These are phyloP conservation scores for Acacia crassicarpa DNA, from an alignment of 306 rosid species.

Conservation along the genomic window DNA sequence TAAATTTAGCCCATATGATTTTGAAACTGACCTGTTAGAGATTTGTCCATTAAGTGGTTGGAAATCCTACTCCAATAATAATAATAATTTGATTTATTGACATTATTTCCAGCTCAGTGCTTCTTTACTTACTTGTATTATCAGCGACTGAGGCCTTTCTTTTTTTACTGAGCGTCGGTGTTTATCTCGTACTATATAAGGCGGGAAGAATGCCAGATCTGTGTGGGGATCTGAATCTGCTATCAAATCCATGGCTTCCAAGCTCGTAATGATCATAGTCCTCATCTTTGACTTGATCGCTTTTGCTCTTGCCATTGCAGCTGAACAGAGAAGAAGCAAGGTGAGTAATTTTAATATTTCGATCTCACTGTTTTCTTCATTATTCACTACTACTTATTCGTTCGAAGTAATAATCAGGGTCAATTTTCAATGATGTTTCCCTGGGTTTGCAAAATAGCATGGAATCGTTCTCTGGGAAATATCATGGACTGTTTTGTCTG, in stretches of 20 bases:
- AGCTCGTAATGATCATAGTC: conserved; percentile 64
- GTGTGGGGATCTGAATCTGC: conserved; percentile 32
- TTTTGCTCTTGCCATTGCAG: conserved; percentile 90
- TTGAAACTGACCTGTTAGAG: background rate
- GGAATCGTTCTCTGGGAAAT: background rate
- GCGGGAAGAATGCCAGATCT: conserved; percentile 40
- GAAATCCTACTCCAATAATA: background rate
- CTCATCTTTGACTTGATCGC: conserved; percentile 74
- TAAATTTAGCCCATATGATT: background rate
- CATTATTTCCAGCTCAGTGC: background rate
- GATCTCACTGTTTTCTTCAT: conserved; percentile 1
- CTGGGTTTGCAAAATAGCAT: conserved; percentile 24
- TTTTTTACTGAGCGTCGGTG: background rate
- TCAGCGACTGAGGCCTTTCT: background rate
- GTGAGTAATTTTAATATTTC: conserved; percentile 46
- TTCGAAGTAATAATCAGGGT: conserved; percentile 1
- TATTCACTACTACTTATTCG: background rate
- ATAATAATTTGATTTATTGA: background rate
- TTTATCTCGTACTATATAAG: background rate
- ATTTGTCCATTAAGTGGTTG: background rate
- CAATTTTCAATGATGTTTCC: background rate
- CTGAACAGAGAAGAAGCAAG: conserved; percentile 96
- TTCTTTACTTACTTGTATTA: background rate
- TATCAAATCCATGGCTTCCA: conserved; percentile 78
- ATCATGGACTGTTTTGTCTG: background rate